Evolutionary conservation across 305 asterid genomes (phyloP).

Genomic region (Striga hermonthica): DNA sequence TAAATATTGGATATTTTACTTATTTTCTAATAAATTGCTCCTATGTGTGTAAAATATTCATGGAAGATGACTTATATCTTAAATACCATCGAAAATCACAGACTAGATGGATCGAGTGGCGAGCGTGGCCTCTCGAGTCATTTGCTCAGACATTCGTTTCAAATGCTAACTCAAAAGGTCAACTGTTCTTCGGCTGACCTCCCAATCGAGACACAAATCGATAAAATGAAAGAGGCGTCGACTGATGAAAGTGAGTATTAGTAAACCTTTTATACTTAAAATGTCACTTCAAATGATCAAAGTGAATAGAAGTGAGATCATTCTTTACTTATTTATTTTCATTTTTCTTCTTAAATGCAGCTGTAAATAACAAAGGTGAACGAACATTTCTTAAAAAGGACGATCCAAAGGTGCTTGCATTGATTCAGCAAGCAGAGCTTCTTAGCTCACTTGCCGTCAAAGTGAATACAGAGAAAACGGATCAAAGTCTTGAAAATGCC

Average conservation of each 20-base stretch:
- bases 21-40: no score
- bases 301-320: no score
- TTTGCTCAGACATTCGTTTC: constrained; percentile 39
- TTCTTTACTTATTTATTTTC: not conserved
- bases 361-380: constrained; percentile 38
- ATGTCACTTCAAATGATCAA: not conserved
- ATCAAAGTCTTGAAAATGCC: constrained; percentile 79
- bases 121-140: no score
- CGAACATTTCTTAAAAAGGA: constrained; percentile 67
- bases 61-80: constrained; percentile 40
- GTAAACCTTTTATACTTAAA: constrained; percentile 4
- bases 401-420: constrained; percentile 65
- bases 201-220: constrained; percentile 34
- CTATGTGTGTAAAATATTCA: constrained; percentile 24
- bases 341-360: constrained; percentile 36
- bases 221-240: constrained; percentile 38
- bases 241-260: constrained; percentile 43
- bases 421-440: constrained; percentile 85
- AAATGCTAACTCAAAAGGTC: constrained; percentile 44
- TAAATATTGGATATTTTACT: not conserved
- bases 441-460: constrained; percentile 82
- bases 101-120: no score
- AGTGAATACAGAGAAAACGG: constrained; percentile 68
- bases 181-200: constrained; percentile 33
- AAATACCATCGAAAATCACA: not conserved